phyloP scores from a whole-genome alignment of 352 stramenopile species.

The Nannochloropsis limnetica region DNA sequence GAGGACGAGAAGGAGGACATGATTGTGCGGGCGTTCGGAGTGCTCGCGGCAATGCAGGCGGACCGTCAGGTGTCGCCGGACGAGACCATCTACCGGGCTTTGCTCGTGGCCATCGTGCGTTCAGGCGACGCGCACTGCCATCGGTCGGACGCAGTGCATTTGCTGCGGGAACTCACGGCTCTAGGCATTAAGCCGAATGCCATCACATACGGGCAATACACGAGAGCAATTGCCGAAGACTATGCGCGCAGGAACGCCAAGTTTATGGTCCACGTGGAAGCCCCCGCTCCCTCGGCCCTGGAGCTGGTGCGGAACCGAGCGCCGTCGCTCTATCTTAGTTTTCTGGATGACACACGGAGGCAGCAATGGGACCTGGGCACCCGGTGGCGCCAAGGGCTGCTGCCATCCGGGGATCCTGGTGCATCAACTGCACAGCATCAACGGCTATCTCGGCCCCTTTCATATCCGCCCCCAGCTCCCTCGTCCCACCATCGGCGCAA shows the following conservation, averaged over 20 bases:
- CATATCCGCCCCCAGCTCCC: no score
- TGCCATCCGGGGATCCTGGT: neutral
- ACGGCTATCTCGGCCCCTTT: neutral
- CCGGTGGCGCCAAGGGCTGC: neutral
- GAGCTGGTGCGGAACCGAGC: neutral
- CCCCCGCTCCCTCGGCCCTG: neutral
- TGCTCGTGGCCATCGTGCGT: neutral
- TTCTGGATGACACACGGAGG: neutral
- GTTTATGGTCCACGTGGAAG: neutral
- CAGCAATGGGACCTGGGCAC: neutral
- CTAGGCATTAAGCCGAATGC: constrained; percentile 23
- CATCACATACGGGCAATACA: constrained; percentile 22
- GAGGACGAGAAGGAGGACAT: constrained; percentile 7
- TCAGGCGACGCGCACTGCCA: constrained; percentile 14
- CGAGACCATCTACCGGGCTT: constrained; percentile 9
- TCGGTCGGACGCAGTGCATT: constrained; percentile 18
- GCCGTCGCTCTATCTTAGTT: neutral
- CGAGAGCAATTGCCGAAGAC: constrained; percentile 22
- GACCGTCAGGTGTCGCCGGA: neutral
- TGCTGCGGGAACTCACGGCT: neutral
- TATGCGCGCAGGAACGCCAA: constrained; percentile 4
- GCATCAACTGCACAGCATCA: neutral
- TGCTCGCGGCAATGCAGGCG: constrained; percentile 14
- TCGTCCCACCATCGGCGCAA: neutral
- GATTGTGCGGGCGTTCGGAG: neutral